These are phyloP conservation scores for Aspergillus sparsus DNA, from an alignment of 495 filamentous ascomycete species.

Conservation along the genomic window DNA sequence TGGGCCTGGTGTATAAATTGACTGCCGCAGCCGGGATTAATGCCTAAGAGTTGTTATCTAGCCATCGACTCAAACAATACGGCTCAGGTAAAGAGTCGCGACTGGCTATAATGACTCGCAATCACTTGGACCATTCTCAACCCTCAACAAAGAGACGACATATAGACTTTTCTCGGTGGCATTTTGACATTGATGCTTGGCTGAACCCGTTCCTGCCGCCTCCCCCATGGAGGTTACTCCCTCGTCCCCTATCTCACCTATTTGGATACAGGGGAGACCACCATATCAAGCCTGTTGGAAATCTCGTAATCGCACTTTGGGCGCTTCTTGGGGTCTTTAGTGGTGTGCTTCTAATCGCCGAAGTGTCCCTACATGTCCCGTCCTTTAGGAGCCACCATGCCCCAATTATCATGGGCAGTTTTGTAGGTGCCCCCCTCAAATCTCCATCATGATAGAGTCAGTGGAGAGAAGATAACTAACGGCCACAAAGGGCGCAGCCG, in stretches of 20 bases:
- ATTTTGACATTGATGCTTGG: conserved; percentile 68
- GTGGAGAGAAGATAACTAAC: conserved; percentile 14
- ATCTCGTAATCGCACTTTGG: conserved; percentile 44
- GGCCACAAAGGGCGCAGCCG: conserved; percentile 64
- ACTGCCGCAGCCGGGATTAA: too few species aligned
- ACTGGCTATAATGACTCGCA: conserved; percentile 7
- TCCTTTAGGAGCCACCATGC: conserved; percentile 39
- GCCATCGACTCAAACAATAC: neutral
- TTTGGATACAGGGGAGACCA: conserved; percentile 40
- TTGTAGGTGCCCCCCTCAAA: conserved; percentile 34
- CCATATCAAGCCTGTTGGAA: conserved; percentile 35
- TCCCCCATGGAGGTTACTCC: conserved; percentile 42
- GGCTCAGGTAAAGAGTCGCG: neutral
- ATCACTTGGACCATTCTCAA: neutral
- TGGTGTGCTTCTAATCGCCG: conserved; percentile 44
- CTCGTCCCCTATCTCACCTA: conserved; percentile 42
- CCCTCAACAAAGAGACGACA: neutral
- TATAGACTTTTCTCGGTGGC: conserved; percentile 33
- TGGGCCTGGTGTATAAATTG: too few species aligned
- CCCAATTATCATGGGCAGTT: conserved; percentile 44
- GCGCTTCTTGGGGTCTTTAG: conserved; percentile 47
- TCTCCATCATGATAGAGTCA: neutral
- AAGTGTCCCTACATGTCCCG: conserved; percentile 42
- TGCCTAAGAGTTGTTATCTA: too few species aligned
- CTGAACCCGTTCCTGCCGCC: conserved; percentile 62